Evolutionary conservation across 345 rosid genomes (phyloP), one percentile per base, ranked within the genome.

Genomic region (Dovyalis caffra): DNA sequence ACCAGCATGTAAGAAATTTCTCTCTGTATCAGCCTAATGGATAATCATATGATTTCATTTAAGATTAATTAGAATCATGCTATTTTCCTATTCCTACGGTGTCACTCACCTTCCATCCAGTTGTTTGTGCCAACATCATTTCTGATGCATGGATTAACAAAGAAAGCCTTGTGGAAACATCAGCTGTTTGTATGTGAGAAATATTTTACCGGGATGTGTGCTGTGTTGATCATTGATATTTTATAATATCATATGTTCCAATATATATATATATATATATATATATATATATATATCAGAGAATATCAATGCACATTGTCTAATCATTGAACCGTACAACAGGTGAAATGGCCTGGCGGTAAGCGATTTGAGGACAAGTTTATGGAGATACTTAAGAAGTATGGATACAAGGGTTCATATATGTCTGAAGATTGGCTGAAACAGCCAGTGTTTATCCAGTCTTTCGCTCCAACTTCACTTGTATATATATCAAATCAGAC

Each of bases 381-480:
- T 76, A 90, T 93, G 78, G 86, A 80, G 77, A 87, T 87, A 21
- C 86, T 95, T n/a, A 37, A 87, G 79, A 95, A 91, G 77, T 91
- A 93, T 71, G 92, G 95, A 64, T 95, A 93, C 78, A 82, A 71
- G 64, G 99, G 99, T 68, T 64, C 97, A 67, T 95, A 91, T 71
- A 40, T 89, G 94, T 95, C 97, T 10, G 31, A 91, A 74, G 83
- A 90, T 56, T 95, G 99, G 99, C 74, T 83, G 78, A 91, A 89
- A 67, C 87, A 91, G 60, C 99, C 98, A 10, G 71, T 88, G 15
- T 93, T 95, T 73, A 91, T 95, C 74, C 99, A 95, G 86, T 95
- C 99, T 11, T 93, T 95, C 71, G 98, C 98, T 65, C 96, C 98
- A 70, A 93, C 90, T 73, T 93, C 98, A 8, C 92, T 95, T 10